Evolutionary conservation across 768 basidiomycete species (phyloP), one percentile per base, ranked within the genome.

Genomic region (Leucocoprinus sp.): DNA sequence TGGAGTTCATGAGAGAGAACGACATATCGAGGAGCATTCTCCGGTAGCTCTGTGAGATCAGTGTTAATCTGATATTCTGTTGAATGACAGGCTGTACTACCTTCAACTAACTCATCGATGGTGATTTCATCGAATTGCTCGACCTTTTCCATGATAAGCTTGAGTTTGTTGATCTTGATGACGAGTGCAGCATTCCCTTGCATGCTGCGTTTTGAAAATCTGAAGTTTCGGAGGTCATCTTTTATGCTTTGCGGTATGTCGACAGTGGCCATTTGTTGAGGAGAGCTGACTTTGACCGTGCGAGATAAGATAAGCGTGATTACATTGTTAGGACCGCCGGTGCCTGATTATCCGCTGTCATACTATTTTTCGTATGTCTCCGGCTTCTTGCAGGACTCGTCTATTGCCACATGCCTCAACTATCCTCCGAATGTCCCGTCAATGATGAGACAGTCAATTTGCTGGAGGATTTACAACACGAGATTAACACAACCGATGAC

Each of bases 81-180:
- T 8, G 8, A 26, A 49, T 35, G 33, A 34, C 7, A 37, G n/a
- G 37, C 50, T 48, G 26, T 40, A 57, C 45, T 52, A 89, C 92
- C 92, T 65, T 92, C 83, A n/a, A 78, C 86, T 28, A 97, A 78
- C 12, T 93, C 89, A 54, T 86, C 84, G 47, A 92, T 78, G 45
- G 72, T 73, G 49, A 88, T 82, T 49, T 78, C 65, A 56, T 84
- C 81, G 52, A 87, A 82, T 57, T 82, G 78, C 44, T 91, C 87
- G 24, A 81, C 84, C 55, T 89, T 82, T 59, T 85, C 83, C 83
- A 96, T 84, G 52, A 79, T 57, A 48, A 93, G 74, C 55, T 80
- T 71, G 31, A 70, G 63, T 70, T 88, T 93, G 73, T 93, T 84
- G 65, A 93, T 89, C 78, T 93, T 93, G 64, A 93, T 80, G 54